These are phyloP conservation scores for Trichophyton rubrum DNA, from an alignment of 2,329 filamentous ascomycete species.

Conservation along the genomic window DNA sequence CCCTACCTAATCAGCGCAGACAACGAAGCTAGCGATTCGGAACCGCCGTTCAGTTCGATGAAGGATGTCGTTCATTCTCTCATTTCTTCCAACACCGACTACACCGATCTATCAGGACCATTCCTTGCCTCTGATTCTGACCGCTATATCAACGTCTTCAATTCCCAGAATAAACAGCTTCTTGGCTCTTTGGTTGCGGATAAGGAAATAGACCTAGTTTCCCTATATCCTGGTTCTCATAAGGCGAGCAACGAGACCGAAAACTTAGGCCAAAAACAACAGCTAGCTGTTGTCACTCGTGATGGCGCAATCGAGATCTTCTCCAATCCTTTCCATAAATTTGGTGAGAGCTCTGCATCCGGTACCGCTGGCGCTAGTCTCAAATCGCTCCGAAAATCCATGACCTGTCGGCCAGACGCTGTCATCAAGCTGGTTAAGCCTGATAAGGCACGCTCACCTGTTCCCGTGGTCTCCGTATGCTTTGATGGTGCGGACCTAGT, in stretches of 20 bases:
- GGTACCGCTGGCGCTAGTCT: constrained; percentile 26
- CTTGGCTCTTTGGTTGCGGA: constrained; percentile 39
- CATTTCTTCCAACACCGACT: constrained; percentile 25
- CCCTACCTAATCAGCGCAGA: constrained; percentile 36
- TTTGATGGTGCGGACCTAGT: constrained; percentile 37
- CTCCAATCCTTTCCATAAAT: constrained; percentile 34
- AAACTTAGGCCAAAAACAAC: constrained; percentile 24
- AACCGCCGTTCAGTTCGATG: constrained; percentile 37
- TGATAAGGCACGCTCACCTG: constrained; percentile 27
- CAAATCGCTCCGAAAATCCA: constrained; percentile 34
- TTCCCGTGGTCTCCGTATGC: constrained; percentile 33
- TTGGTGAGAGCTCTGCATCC: constrained; percentile 17
- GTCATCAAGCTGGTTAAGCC: constrained; percentile 34
- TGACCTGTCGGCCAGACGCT: constrained; percentile 34
- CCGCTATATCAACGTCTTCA: constrained; percentile 40
- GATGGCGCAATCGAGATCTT: constrained; percentile 41
- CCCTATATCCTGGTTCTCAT: constrained; percentile 23
- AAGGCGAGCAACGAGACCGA: constrained; percentile 10
- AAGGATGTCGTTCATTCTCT: constrained; percentile 38
- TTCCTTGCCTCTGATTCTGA: constrained; percentile 40
- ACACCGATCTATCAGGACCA: constrained; percentile 22
- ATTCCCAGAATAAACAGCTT: constrained; percentile 31
- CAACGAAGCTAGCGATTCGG: constrained; percentile 25
- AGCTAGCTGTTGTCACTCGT: constrained; percentile 36
- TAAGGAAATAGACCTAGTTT: constrained; percentile 32